Percentiles rank a stretch among this genome's conserved stretches.
phyloP scores from a whole-genome alignment of 2,329 filamentous ascomycete species.

The Sporothrix brunneoviolacea region DNA sequence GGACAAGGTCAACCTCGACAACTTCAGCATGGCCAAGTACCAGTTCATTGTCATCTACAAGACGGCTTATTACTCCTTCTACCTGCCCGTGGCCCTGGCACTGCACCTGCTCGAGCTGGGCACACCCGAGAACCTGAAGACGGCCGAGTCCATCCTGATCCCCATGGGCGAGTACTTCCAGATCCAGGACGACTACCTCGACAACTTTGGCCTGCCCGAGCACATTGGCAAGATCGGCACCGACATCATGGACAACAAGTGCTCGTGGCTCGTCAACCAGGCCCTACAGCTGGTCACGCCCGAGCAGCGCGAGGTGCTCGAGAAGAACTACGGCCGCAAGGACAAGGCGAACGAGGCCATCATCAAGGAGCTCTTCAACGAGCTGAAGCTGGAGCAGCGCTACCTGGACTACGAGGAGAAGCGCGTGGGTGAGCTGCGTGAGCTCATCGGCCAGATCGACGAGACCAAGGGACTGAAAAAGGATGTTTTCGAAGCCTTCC shows the following conservation, averaged over 20 bases:
- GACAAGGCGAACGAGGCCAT: constrained; percentile 73
- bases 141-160: constrained; percentile 85
- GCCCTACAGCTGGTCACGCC: constrained; percentile 72
- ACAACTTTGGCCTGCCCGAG: constrained; percentile 90
- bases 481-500: constrained; percentile 80
- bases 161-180: constrained; percentile 99
- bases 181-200: constrained; percentile 96
- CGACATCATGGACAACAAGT: constrained; percentile 99
- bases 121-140: constrained; percentile 80
- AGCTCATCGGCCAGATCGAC: constrained; percentile 71
- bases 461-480: constrained; percentile 87
- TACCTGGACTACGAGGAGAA: constrained; percentile 90
- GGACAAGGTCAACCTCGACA: constrained; percentile 84
- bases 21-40: constrained; percentile 95
- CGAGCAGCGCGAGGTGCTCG: constrained; percentile 80
- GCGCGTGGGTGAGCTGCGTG: constrained; percentile 67
- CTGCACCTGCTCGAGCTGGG: constrained; percentile 80
- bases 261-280: constrained; percentile 96
- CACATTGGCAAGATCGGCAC: constrained; percentile 98
- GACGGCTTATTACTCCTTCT: constrained; percentile 99
- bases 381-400: constrained; percentile 73
- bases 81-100: constrained; percentile 88
- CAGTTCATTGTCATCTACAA: constrained; percentile 99
- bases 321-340: constrained; percentile 92
- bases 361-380: constrained; percentile 83